Evolutionary conservation across 768 basidiomycete genomes (phyloP).

Genomic region (Tulasnella sp.): DNA sequence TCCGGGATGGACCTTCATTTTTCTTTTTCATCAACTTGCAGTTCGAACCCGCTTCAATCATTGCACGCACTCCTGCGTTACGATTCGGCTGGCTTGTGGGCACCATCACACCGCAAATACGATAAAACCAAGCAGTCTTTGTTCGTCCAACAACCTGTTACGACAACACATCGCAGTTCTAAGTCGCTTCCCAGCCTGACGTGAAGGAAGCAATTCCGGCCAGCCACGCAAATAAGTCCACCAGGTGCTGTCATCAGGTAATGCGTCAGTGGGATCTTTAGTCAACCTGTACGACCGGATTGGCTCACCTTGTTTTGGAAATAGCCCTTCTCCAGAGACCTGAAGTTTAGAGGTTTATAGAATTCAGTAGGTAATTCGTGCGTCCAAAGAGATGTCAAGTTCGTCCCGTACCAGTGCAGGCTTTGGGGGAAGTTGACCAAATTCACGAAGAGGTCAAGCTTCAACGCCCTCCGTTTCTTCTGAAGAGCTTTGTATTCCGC

Average conservation of each 20-base stretch:
- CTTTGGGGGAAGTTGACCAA: conserved; percentile 75
- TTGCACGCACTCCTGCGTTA: no score
- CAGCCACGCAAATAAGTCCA: conserved; percentile 42
- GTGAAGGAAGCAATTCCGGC: conserved; percentile 61
- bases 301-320: conserved; percentile 60
- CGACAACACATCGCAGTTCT: not conserved
- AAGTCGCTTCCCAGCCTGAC: conserved; percentile 54
- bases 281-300: not conserved
- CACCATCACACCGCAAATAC: no score
- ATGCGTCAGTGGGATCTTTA: not conserved
- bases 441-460: conserved; percentile 69
- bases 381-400: not conserved
- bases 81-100: no score
- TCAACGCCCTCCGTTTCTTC: conserved; percentile 65
- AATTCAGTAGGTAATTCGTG: not conserved
- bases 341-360: conserved; percentile 32
- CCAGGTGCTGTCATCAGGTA: conserved; percentile 37
- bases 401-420: conserved; percentile 64
- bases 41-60: no score
- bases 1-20: conserved; percentile 10
- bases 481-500: conserved; percentile 33
- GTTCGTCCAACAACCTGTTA: not conserved
- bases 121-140: not conserved
- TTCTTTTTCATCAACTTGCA: not conserved
- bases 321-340: conserved; percentile 66